A percentile compares a stretch with the other conserved stretches of the same genome.
These are phyloP conservation scores for Uronychia setigera DNA, from an alignment of 73 alveolate genomes.

Conservation along the genomic window DNA sequence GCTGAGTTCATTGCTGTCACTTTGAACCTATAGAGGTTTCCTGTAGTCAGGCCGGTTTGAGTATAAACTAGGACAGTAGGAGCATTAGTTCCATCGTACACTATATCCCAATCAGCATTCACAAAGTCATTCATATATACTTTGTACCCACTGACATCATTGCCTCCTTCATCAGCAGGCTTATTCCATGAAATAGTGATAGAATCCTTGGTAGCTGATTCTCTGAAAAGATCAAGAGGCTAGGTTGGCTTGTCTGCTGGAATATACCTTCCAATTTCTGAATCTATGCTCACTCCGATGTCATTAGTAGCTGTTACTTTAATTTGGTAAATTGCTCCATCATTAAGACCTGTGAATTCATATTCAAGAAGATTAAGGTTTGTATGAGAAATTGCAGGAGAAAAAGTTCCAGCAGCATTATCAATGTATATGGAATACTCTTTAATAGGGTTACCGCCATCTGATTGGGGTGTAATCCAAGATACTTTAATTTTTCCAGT, in stretches of 20 bases:
- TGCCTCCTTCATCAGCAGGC: constrained; percentile 56
- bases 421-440: constrained; percentile 37
- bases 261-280: constrained; percentile 27
- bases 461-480: constrained; percentile 21
- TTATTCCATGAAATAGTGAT: constrained; percentile 63
- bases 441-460: constrained; percentile 29
- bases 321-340: constrained; percentile 52
- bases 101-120: constrained; percentile 29
- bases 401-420: constrained; percentile 43
- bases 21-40: constrained; percentile 39
- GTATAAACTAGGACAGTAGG: constrained; percentile 38
- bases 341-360: constrained; percentile 40
- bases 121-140: constrained; percentile 56
- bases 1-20: constrained; percentile 52
- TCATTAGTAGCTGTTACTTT: constrained; percentile 61
- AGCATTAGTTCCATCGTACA: constrained; percentile 50
- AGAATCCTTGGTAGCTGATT: constrained; percentile 41
- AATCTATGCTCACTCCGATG: constrained; percentile 49
- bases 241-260: constrained; percentile 56
- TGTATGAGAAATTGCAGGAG: constrained; percentile 16
- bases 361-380: constrained; percentile 29
- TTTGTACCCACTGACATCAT: constrained; percentile 51
- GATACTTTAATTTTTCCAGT: constrained; percentile 2
- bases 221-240: constrained; percentile 44
- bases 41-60: constrained; percentile 13